A percentile compares a stretch with the other conserved stretches of the same genome.
These are phyloP conservation scores for Ochromonas danica DNA, from an alignment of 108 stramenopile genomes.

Conservation along the genomic window DNA sequence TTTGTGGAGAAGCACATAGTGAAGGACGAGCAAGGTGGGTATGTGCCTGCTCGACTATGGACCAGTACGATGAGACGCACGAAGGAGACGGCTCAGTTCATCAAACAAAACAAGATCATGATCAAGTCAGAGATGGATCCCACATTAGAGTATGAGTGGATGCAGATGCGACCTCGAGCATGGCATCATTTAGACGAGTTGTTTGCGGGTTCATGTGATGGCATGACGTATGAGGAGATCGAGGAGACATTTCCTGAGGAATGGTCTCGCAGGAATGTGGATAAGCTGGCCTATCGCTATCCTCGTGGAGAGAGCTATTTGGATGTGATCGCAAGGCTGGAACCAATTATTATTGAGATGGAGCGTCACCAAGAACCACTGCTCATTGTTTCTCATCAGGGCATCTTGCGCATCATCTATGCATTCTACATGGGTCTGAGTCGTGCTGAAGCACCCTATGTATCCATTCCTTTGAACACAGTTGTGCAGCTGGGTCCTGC, in stretches of 20 bases:
- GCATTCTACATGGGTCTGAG: conserved; percentile 96
- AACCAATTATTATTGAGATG: conserved; percentile 94
- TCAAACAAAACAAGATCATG: conserved; percentile 59
- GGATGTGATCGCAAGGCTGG: conserved; percentile 93
- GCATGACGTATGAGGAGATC: conserved; percentile 93
- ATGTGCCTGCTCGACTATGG: conserved; percentile 80
- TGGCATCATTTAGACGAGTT: conserved; percentile 87
- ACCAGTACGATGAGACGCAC: conserved; percentile 91
- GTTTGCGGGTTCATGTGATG: conserved; percentile 87
- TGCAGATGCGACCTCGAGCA: conserved; percentile 63
- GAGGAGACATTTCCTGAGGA: conserved; percentile 88
- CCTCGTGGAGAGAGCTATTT: conserved; percentile 91
- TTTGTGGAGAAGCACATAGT: conserved; percentile 67
- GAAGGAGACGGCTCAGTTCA: conserved; percentile 87
- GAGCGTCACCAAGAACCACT: conserved; percentile 94
- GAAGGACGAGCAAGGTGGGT: background rate
- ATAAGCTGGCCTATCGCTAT: conserved; percentile 84
- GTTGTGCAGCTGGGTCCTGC: conserved; percentile 87
- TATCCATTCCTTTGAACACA: conserved; percentile 92
- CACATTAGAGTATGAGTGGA: conserved; percentile 62
- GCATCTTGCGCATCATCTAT: conserved; percentile 91
- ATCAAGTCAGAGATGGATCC: conserved; percentile 11
- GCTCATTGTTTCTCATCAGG: conserved; percentile 91
- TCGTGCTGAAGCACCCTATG: conserved; percentile 93
- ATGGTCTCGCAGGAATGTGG: conserved; percentile 78